Evolutionary conservation across 768 basidiomycete species (phyloP).

Genomic region (Cystoderma amianthinum): DNA sequence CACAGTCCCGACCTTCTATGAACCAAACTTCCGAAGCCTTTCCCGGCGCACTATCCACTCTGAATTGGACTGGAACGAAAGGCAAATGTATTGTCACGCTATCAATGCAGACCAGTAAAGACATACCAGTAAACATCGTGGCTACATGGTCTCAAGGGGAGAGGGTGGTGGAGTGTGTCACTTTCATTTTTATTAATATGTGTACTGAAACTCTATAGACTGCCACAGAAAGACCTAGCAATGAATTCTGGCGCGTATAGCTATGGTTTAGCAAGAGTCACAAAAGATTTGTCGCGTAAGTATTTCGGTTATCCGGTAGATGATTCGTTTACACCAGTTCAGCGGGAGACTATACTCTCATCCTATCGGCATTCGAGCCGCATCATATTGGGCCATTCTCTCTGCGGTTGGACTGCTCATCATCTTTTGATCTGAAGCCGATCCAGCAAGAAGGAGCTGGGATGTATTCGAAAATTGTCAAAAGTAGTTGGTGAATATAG

Average conservation of each 20-base stretch:
- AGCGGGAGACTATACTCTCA: slow-evolving; percentile 79
- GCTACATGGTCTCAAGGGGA: slow-evolving; percentile 71
- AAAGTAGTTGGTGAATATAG: slow-evolving; percentile 72
- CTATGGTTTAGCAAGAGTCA: slow-evolving; percentile 61
- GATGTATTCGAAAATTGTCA: slow-evolving; percentile 67
- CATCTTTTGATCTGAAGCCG: slow-evolving; percentile 50
- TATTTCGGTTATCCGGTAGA: no score
- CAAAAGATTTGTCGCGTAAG: slow-evolving; percentile 49
- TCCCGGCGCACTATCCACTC: background rate
- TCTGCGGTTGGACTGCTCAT: slow-evolving; percentile 56
- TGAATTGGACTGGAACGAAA: slow-evolving; percentile 23
- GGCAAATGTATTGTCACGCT: slow-evolving; percentile 23
- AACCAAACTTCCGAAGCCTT: no score
- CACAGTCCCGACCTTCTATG: no score
- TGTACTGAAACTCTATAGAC: slow-evolving; percentile 19
- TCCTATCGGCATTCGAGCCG: slow-evolving; percentile 84
- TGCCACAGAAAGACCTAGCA: slow-evolving; percentile 62
- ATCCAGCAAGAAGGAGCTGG: slow-evolving; percentile 89
- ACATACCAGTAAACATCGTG: slow-evolving; percentile 68
- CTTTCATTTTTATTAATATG: slow-evolving; percentile 6
- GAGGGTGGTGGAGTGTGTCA: slow-evolving; percentile 72
- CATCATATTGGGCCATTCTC: slow-evolving; percentile 58
- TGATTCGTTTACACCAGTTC: no score
- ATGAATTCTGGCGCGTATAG: slow-evolving; percentile 76
- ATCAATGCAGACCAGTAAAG: slow-evolving; percentile 48